A percentile compares a stretch with the other conserved stretches of the same genome.
These are phyloP conservation scores for Brassica nigra DNA, from an alignment of 345 rosid genomes.

Conservation along the genomic window DNA sequence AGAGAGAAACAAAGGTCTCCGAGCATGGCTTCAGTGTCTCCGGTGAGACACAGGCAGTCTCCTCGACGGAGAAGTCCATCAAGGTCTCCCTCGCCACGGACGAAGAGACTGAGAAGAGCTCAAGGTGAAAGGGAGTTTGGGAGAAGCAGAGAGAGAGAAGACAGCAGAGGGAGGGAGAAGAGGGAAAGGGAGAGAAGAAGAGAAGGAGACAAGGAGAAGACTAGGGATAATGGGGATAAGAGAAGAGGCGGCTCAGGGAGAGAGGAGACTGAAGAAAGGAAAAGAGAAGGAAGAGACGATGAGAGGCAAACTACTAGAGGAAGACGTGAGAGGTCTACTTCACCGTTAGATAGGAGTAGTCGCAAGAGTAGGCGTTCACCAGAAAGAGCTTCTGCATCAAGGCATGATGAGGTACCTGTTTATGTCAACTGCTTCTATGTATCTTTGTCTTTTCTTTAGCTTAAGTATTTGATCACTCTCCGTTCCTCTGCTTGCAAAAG, in stretches of 20 bases:
- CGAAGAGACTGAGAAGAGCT: slow-evolving; percentile 61
- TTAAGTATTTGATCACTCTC: background rate
- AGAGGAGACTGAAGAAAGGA: slow-evolving; percentile 55
- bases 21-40: slow-evolving; percentile 59
- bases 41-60: slow-evolving; percentile 48
- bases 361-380: slow-evolving; percentile 40
- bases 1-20: background rate
- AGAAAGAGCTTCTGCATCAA: slow-evolving; percentile 32
- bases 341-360: slow-evolving; percentile 48
- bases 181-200: slow-evolving; percentile 41
- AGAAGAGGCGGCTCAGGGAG: slow-evolving; percentile 58
- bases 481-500: too few relatives aligned
- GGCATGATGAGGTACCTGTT: slow-evolving; percentile 69
- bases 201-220: slow-evolving; percentile 21
- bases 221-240: slow-evolving; percentile 32
- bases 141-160: slow-evolving; percentile 52
- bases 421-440: slow-evolving; percentile 39
- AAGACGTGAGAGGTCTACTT: slow-evolving; percentile 57
- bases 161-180: slow-evolving; percentile 51
- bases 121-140: slow-evolving; percentile 55
- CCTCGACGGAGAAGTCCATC: slow-evolving; percentile 50
- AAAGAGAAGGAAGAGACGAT: slow-evolving; percentile 52
- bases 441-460: background rate
- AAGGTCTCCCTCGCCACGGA: slow-evolving; percentile 72
- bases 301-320: slow-evolving; percentile 54